Evolutionary conservation across 306 rosid species (phyloP), one percentile per base, ranked within the genome.

Genomic region (Lotus japonicus): DNA sequence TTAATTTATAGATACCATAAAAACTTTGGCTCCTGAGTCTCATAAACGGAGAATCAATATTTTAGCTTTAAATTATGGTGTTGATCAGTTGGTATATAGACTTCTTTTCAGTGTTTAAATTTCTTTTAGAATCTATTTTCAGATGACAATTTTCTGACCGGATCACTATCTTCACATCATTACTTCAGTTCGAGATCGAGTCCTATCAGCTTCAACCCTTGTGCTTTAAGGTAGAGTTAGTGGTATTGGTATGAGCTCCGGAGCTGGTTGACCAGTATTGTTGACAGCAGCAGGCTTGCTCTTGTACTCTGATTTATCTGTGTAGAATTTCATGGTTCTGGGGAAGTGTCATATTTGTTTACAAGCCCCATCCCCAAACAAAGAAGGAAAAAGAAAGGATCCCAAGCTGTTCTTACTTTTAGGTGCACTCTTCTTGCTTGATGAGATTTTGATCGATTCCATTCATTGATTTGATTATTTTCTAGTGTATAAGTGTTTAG

Each of bases 401-500:
- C 50, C 36, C 61, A 43, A 42, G 16, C 31, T 31, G 36, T 31
- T 63, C 46, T 26, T 59, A 43, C 38, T 66, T 60, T 50, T 41
- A 70, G 76, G 76, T 62, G 17, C 70, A 21, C 59, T 44, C 14
- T 17, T 73, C 52, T 72, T 51, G 64, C 54, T 54, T 60, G 36
- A 58, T 19, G 14, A 60, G 42, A 65, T 72, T 78, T 73, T 60
- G 61, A 58, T 59, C 51, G 15, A 79, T 63, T 81, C 78, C 43
- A 64, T 83, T 79, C 36, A 77, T 83, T 85, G 35, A 17, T 81
- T 83, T 71, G 5, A 60, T 52, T 61, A 12, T 11, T 70, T 58
- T 51, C 60, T 12, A 64, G 42, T 36, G 44, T 14, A 23, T 5
- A 3, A 28, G 38, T 52, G 13, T 52, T 2, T 16, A 0, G 55